Conservation (phyloP, 2,329 filamentous ascomycete species). For the Lecanoromycetidae sp. region DNA sequence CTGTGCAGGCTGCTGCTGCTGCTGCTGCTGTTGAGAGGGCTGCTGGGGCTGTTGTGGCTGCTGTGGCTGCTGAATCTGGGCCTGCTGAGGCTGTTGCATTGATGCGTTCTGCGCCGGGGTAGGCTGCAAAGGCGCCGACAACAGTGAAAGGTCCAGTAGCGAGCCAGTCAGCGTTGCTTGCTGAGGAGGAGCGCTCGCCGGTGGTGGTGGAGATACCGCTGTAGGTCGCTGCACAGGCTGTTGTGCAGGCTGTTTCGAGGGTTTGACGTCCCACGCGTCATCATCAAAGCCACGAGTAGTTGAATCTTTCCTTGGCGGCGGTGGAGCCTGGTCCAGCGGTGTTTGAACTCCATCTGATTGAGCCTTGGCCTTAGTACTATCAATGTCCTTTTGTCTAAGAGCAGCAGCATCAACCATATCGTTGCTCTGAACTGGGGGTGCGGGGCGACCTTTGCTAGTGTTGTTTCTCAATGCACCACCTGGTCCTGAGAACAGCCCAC, state of each 20-base stretch:
- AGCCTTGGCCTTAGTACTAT: constrained; percentile 31
- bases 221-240: constrained; percentile 20
- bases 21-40: constrained; percentile 24
- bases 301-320: constrained; percentile 37
- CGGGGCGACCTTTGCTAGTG: constrained; percentile 79
- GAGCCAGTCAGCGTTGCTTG: constrained; percentile 54
- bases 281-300: constrained; percentile 75
- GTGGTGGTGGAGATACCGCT: constrained; percentile 30
- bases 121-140: constrained; percentile 47
- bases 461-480: constrained; percentile 90
- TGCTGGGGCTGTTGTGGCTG: constrained; percentile 30
- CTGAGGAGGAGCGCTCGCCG: constrained; percentile 29
- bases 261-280: constrained; percentile 94
- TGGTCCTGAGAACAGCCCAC: constrained; percentile 80
- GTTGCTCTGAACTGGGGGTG: constrained; percentile 72
- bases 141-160: constrained; percentile 55
- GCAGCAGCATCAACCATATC: constrained; percentile 81
- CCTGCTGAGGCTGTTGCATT: constrained; percentile 26
- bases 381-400: constrained; percentile 54
- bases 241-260: constrained; percentile 36
- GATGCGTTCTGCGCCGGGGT: constrained; percentile 24
- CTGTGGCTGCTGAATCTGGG: constrained; percentile 22
- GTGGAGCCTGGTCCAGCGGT: constrained; percentile 37
- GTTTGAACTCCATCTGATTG: constrained; percentile 36
- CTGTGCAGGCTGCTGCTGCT: constrained; percentile 10